Conservation (phyloP, 805 yeast species). For the Wickerhamomyces mucosus region DNA sequence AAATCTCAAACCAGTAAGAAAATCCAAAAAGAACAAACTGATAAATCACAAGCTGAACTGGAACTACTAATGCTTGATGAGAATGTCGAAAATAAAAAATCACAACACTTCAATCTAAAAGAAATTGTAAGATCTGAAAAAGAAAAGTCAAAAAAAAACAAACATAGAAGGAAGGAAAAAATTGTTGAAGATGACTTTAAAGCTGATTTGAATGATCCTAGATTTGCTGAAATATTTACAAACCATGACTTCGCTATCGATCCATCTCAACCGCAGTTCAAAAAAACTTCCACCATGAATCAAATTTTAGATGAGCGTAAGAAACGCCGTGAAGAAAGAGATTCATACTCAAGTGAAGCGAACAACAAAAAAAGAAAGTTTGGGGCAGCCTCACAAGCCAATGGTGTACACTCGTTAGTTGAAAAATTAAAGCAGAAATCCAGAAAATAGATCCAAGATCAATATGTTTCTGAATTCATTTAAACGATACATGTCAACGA, state of each 20-base stretch:
- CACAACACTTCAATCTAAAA: constrained; percentile 71
- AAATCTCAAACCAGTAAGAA: constrained; percentile 19
- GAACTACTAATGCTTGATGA: constrained; percentile 57
- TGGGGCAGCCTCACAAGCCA: constrained; percentile 3
- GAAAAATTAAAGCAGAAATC: constrained; percentile 12
- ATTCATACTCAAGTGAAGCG: not conserved
- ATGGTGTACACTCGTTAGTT: constrained; percentile 10
- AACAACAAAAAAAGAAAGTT: constrained; percentile 8
- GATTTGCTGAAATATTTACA: constrained; percentile 78
- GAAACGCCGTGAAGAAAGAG: constrained; percentile 30
- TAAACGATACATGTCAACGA: no score
- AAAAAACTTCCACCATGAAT: constrained; percentile 81
- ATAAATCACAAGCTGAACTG: constrained; percentile 53
- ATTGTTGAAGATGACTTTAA: constrained; percentile 48
- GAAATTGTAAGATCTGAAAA: constrained; percentile 71
- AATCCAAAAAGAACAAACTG: constrained; percentile 22
- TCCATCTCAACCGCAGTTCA: constrained; percentile 85
- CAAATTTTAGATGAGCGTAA: constrained; percentile 69
- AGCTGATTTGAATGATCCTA: constrained; percentile 70
- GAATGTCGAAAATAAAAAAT: constrained; percentile 22
- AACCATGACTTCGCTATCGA: constrained; percentile 90
- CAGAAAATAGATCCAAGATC: no score
- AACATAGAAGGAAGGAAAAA: constrained; percentile 35
- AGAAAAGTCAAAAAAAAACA: constrained; percentile 40
- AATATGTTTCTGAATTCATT: no score